Evolutionary conservation across 257 asterid species (phyloP).

Genomic region (Primulina eburnea): DNA sequence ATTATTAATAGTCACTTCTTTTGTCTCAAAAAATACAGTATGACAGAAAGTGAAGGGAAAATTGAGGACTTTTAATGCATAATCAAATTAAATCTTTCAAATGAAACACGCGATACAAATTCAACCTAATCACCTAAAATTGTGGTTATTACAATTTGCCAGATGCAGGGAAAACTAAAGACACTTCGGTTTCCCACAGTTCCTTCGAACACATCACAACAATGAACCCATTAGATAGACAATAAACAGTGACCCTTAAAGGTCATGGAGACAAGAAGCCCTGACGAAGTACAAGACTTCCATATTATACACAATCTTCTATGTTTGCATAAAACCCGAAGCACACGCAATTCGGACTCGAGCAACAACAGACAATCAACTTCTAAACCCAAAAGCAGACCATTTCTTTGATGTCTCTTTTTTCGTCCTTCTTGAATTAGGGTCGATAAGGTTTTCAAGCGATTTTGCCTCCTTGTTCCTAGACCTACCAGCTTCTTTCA

Average conservation of each 20-base stretch:
- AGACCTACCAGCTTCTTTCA: constrained; percentile 95
- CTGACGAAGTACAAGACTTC: constrained; percentile 41
- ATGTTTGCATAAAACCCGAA: constrained; percentile 38
- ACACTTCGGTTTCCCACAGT: not conserved
- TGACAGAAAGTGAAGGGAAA: not conserved
- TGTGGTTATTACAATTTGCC: not conserved
- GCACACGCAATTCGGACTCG: constrained; percentile 14
- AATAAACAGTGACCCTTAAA: constrained; percentile 36
- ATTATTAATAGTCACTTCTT: too few relatives aligned
- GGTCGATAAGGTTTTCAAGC: constrained; percentile 88
- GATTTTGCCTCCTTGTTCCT: constrained; percentile 91
- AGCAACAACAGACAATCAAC: constrained; percentile 36
- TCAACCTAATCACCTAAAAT: not conserved
- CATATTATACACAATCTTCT: constrained; percentile 59
- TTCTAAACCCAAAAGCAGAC: constrained; percentile 93
- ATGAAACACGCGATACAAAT: not conserved
- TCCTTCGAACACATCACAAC: not conserved
- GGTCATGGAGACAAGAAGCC: constrained; percentile 34
- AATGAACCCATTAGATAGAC: not conserved
- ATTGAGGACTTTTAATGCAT: not conserved
- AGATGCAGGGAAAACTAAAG: not conserved
- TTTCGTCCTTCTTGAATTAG: constrained; percentile 70
- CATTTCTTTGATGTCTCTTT: constrained; percentile 92
- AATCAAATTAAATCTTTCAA: not conserved
- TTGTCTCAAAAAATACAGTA: not conserved